These are phyloP conservation scores for Plasmodium fragile DNA, from an alignment of 169 alveolate genomes.

Conservation along the genomic window DNA sequence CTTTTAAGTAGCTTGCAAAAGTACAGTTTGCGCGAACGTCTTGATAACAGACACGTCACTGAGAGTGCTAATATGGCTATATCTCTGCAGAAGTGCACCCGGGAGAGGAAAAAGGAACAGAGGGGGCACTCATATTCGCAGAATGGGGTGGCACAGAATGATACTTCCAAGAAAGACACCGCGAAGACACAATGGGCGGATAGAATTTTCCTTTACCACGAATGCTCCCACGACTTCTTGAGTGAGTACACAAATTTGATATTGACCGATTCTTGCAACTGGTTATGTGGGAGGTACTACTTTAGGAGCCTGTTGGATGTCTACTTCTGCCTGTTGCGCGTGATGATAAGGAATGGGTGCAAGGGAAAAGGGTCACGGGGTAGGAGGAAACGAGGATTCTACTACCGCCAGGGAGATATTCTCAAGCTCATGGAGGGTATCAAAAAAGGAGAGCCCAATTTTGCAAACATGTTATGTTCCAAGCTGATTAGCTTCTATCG, in stretches of 20 bases:
- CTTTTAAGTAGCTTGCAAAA: slow-evolving; percentile 12
- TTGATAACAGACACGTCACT: not conserved
- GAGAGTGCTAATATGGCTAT: not conserved
- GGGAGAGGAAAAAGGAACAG: not conserved
- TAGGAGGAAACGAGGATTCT: not conserved
- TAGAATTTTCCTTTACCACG: slow-evolving; percentile 30
- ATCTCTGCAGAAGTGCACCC: not conserved
- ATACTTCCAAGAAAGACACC: not conserved
- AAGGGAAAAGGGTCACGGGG: not conserved
- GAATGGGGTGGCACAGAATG: not conserved
- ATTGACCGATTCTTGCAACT: slow-evolving; percentile 16
- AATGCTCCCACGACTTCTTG: slow-evolving; percentile 30
- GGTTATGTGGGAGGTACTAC: slow-evolving; percentile 11
- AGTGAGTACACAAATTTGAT: slow-evolving; percentile 21
- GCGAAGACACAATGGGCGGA: not conserved
- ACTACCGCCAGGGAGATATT: slow-evolving; percentile 16
- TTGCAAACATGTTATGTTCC: not conserved
- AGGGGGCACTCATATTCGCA: not conserved
- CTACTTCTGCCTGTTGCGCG: slow-evolving; percentile 27
- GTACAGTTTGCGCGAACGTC: not conserved
- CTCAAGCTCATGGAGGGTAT: not conserved
- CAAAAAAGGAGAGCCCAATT: slow-evolving; percentile 2
- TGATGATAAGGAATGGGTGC: slow-evolving; percentile 10
- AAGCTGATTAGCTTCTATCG: slow-evolving; percentile 8
- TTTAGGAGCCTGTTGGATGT: slow-evolving; percentile 40